Conservation (phyloP, 2,329 filamentous ascomycete genomes). For the Clarireedia paspali region DNA sequence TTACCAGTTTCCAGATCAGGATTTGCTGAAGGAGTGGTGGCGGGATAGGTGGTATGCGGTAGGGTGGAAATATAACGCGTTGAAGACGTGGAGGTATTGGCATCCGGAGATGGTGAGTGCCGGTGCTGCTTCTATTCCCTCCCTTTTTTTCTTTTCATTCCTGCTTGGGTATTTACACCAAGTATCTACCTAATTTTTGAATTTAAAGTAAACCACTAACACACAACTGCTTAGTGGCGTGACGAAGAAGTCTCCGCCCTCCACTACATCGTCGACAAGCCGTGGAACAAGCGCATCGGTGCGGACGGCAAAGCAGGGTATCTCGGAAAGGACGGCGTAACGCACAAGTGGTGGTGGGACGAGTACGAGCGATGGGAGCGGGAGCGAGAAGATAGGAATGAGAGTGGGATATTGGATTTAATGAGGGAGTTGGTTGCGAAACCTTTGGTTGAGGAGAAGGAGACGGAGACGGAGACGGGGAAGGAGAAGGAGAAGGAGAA, state of each 20-base stretch:
- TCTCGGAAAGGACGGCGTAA: slow-evolving; percentile 41
- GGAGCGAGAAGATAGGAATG: slow-evolving; percentile 6
- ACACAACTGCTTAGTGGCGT: slow-evolving; percentile 33
- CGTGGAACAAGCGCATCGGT: slow-evolving; percentile 43
- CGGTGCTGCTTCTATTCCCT: background rate
- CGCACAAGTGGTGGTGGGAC: slow-evolving; percentile 47
- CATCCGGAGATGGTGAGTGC: slow-evolving; percentile 36
- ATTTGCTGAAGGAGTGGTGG: slow-evolving; percentile 46
- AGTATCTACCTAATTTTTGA: no score
- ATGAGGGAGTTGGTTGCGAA: background rate
- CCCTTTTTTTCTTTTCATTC: background rate
- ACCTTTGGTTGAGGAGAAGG: background rate
- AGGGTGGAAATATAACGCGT: slow-evolving; percentile 53
- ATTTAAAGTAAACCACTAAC: background rate
- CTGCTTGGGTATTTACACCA: background rate
- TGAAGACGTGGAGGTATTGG: slow-evolving; percentile 43
- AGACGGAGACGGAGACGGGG: no score
- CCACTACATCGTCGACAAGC: slow-evolving; percentile 54
- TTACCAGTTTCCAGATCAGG: slow-evolving; percentile 50
- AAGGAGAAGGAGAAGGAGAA: background rate
- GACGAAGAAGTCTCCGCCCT: slow-evolving; percentile 48
- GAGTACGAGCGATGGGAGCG: slow-evolving; percentile 36
- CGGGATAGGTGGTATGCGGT: slow-evolving; percentile 44
- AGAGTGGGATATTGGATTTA: background rate
- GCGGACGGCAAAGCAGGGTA: slow-evolving; percentile 32